phyloP scores from a whole-genome alignment of 257 asterid genomes.

The Solanum paucissectum region DNA sequence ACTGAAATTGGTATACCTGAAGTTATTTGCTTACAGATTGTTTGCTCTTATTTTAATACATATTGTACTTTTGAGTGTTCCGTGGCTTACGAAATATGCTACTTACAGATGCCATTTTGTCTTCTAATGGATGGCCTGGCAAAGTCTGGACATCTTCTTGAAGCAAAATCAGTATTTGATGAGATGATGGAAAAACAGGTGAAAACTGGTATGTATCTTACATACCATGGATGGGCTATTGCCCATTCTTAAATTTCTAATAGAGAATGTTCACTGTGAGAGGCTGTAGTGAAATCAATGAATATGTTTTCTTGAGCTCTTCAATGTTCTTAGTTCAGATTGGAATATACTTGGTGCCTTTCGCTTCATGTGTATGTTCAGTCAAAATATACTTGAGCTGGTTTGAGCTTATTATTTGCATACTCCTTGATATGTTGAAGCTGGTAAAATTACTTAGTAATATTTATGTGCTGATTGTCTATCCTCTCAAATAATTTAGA shows the following conservation, averaged over 20 bases:
- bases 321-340: not conserved
- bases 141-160: conserved; percentile 59
- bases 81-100: conserved; percentile 4
- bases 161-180: conserved; percentile 72
- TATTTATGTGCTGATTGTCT: not conserved
- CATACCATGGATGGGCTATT: not conserved
- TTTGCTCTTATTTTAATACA: not conserved
- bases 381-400: not conserved
- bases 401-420: not conserved
- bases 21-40: not conserved
- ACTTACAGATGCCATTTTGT: conserved; percentile 87
- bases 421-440: not conserved
- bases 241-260: not conserved
- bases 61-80: not conserved
- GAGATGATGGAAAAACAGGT: conserved; percentile 71
- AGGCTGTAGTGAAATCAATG: not conserved
- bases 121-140: conserved; percentile 91
- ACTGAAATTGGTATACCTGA: not conserved
- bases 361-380: not conserved
- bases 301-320: not conserved
- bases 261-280: not conserved
- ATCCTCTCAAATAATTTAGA: not conserved
- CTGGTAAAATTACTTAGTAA: not conserved
- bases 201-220: conserved; percentile 50
- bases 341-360: not conserved